Conservation (phyloP, 1,284 basidiomycete genomes). For the Papiliotrema flavescens region DNA sequence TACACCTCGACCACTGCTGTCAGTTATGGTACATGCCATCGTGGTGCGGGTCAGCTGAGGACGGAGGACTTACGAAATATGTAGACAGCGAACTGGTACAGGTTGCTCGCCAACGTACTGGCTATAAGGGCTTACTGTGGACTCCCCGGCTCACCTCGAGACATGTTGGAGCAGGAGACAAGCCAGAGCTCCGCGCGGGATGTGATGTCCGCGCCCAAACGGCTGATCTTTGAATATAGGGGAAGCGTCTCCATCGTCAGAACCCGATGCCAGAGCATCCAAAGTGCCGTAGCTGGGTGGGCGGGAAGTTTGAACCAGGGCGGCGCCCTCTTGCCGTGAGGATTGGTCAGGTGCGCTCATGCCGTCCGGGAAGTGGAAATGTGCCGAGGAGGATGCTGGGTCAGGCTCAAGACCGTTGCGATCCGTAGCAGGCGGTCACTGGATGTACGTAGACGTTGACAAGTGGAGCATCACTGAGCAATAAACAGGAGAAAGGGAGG, state of each 20-base stretch:
- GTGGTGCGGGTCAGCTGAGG: background rate
- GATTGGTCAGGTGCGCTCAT: too few species aligned
- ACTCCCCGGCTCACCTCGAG: background rate
- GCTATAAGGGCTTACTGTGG: background rate
- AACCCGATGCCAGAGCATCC: background rate
- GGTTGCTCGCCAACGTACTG: background rate
- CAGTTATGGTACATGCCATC: too few species aligned
- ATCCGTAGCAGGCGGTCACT: too few species aligned
- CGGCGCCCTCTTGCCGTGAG: too few species aligned
- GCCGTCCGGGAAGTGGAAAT: too few species aligned
- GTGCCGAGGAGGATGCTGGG: too few species aligned
- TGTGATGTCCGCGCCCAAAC: background rate
- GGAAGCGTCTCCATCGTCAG: background rate
- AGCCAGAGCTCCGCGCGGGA: background rate
- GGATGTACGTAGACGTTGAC: too few species aligned
- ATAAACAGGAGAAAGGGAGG: too few species aligned
- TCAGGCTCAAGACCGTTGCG: too few species aligned
- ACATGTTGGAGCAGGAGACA: background rate
- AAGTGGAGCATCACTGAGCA: too few species aligned
- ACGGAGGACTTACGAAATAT: background rate
- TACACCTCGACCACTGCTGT: conserved; percentile 2
- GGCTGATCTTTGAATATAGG: too few species aligned
- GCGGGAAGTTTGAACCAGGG: background rate
- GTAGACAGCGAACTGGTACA: conserved; percentile 3
- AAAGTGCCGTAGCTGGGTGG: background rate